These are phyloP conservation scores for Cubamyces lactineus DNA, from an alignment of 768 basidiomycete genomes.

Conservation along the genomic window DNA sequence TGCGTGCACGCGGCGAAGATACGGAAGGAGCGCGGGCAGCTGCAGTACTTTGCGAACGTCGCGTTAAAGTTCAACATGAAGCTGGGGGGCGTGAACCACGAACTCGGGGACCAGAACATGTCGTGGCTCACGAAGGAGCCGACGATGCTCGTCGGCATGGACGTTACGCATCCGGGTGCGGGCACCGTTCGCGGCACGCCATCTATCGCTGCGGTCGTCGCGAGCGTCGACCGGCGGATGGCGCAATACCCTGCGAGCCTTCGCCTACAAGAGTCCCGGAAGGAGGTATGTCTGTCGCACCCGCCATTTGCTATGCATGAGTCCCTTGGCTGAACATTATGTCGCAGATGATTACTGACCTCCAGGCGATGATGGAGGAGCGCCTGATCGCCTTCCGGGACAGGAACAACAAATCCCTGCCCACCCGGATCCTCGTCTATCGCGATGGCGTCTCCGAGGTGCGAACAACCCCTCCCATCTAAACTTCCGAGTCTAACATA, in stretches of 20 bases:
- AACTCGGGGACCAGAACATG: slow-evolving; percentile 42
- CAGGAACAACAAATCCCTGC: slow-evolving; percentile 41
- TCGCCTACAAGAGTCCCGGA: slow-evolving; percentile 58
- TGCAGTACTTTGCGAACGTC: slow-evolving; percentile 59
- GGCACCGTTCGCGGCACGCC: slow-evolving; percentile 63
- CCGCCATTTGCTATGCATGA: neutral
- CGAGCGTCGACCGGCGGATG: slow-evolving; percentile 47
- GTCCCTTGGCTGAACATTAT: neutral
- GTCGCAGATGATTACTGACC: slow-evolving; percentile 51
- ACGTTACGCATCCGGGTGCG: slow-evolving; percentile 80
- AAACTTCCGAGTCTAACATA: neutral
- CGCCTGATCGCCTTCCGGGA: slow-evolving; percentile 45
- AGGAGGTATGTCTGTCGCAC: slow-evolving; percentile 58
- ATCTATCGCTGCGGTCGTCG: slow-evolving; percentile 58
- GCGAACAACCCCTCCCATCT: slow-evolving; percentile 1
- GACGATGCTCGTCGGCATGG: slow-evolving; percentile 61
- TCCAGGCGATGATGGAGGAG: slow-evolving; percentile 52
- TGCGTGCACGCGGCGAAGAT: slow-evolving; percentile 78
- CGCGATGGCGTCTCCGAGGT: slow-evolving; percentile 84
- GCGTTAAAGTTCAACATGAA: slow-evolving; percentile 61
- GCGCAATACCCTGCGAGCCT: slow-evolving; percentile 55
- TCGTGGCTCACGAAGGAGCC: slow-evolving; percentile 43
- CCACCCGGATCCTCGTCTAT: slow-evolving; percentile 54
- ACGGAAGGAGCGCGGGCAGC: slow-evolving; percentile 60
- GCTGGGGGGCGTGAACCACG: slow-evolving; percentile 56